These are phyloP conservation scores for Esteya vermicola DNA, from an alignment of 2,329 filamentous ascomycete species.

Conservation along the genomic window DNA sequence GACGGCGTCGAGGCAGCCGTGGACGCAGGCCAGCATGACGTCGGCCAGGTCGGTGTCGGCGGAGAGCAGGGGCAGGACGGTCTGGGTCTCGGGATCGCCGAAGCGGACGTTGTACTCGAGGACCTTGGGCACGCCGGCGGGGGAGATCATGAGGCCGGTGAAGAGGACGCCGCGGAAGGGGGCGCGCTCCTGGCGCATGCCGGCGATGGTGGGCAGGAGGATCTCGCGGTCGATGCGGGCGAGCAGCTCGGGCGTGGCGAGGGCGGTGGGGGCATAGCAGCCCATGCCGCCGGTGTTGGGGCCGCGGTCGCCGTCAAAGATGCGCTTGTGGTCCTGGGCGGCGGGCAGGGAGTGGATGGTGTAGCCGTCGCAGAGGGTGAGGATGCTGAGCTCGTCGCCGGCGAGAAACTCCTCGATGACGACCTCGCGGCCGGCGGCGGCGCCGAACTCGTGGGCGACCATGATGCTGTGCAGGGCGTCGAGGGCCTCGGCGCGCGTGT, in stretches of 20 bases:
- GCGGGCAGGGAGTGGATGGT: slow-evolving; percentile 72
- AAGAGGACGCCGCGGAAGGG: slow-evolving; percentile 66
- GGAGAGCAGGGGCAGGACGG: slow-evolving; percentile 63
- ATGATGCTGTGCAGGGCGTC: slow-evolving; percentile 78
- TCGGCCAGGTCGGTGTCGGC: slow-evolving; percentile 72
- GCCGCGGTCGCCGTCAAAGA: slow-evolving; percentile 77
- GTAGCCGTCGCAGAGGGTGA: slow-evolving; percentile 84
- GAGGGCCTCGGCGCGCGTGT: slow-evolving; percentile 69
- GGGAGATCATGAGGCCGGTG: slow-evolving; percentile 88
- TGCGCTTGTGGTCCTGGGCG: slow-evolving; percentile 93
- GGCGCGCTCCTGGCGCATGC: slow-evolving; percentile 69
- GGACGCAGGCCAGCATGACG: slow-evolving; percentile 74
- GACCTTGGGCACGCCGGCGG: slow-evolving; percentile 56
- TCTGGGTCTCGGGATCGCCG: slow-evolving; percentile 86
- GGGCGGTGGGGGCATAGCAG: slow-evolving; percentile 82
- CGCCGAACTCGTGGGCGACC: slow-evolving; percentile 73
- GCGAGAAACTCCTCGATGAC: slow-evolving; percentile 91
- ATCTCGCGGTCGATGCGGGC: slow-evolving; percentile 67
- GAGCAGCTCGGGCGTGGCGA: slow-evolving; percentile 61
- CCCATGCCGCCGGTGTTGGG: slow-evolving; percentile 98
- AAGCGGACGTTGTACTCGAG: slow-evolving; percentile 91
- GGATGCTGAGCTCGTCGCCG: slow-evolving; percentile 82
- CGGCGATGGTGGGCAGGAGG: slow-evolving; percentile 77
- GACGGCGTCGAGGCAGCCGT: slow-evolving; percentile 58
- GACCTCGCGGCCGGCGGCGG: slow-evolving; percentile 66